Conservation (phyloP, 768 basidiomycete species). For the Amylocystis lapponica region DNA sequence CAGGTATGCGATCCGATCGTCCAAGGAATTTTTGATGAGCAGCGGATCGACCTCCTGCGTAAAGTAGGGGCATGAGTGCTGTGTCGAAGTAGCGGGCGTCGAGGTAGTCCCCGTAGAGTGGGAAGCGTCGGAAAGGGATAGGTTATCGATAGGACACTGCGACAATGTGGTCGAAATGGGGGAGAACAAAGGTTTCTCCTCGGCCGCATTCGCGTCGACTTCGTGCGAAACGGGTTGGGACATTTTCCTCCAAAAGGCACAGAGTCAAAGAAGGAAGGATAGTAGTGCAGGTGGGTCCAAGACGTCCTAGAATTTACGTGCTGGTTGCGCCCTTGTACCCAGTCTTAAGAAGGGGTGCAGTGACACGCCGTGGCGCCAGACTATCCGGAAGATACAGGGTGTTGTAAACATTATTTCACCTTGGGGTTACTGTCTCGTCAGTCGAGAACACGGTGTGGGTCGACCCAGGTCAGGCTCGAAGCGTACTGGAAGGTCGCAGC, state of each 20-base stretch:
- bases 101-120: no score
- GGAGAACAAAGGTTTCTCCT: not conserved
- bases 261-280: no score
- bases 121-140: conserved; percentile 4
- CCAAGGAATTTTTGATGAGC: conserved; percentile 27
- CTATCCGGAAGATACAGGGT: conserved; percentile 4
- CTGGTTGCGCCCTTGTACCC: no score
- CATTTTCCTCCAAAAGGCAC: no score
- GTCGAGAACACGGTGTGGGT: conserved; percentile 4
- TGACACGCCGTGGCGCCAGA: no score
- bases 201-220: no score
- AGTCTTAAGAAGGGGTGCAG: no score
- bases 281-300: no score
- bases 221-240: no score
- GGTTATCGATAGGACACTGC: no score
- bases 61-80: conserved; percentile 16
- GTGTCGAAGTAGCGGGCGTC: no score
- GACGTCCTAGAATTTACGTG: no score
- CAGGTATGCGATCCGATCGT: conserved; percentile 37
- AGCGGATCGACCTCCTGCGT: conserved; percentile 23
- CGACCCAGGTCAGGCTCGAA: conserved; percentile 2
- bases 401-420: not conserved
- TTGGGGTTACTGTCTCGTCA: conserved; percentile 1
- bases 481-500: not conserved
- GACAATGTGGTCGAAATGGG: conserved; percentile 9